These are phyloP conservation scores for Apostasia ramifera DNA, from an alignment of 106 monocot genomes.

Conservation along the genomic window DNA sequence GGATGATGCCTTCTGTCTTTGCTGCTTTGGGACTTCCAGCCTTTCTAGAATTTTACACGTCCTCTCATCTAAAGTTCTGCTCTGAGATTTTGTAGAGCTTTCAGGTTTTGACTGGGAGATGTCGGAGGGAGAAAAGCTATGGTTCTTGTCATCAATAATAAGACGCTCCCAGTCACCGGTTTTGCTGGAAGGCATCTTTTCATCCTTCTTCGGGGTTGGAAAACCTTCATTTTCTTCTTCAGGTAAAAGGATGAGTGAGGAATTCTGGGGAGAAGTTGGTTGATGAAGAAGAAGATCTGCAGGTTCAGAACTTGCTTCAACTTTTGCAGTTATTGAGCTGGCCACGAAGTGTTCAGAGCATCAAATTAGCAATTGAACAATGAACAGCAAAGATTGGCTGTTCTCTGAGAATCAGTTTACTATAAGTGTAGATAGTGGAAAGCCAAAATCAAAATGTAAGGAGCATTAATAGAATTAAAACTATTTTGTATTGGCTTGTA, in stretches of 20 bases:
- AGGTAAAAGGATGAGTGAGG: slow-evolving; percentile 12
- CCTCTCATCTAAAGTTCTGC: slow-evolving; percentile 48
- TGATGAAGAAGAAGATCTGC: slow-evolving; percentile 2
- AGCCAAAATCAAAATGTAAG: not conserved
- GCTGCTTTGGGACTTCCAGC: slow-evolving; percentile 45
- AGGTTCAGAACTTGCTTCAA: slow-evolving; percentile 6
- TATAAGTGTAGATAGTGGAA: too few species aligned
- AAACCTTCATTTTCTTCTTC: slow-evolving; percentile 6
- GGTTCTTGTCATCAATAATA: slow-evolving; percentile 37
- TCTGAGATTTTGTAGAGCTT: slow-evolving; percentile 5
- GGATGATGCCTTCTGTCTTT: not conserved
- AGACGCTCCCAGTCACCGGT: slow-evolving; percentile 69
- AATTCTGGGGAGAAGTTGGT: slow-evolving; percentile 10
- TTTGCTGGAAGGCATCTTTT: slow-evolving; percentile 18
- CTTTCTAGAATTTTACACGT: slow-evolving; percentile 82
- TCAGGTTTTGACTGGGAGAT: slow-evolving; percentile 13
- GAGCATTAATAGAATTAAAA: too few species aligned
- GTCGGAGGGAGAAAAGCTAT: slow-evolving; percentile 11
- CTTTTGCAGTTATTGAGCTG: slow-evolving; percentile 34
- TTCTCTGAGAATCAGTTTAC: not conserved
- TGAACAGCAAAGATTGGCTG: not conserved
- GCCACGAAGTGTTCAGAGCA: slow-evolving; percentile 3
- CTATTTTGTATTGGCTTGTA: too few species aligned
- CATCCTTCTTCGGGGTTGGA: slow-evolving; percentile 9
- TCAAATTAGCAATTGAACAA: not conserved